These are phyloP conservation scores for Nakaseomyces delphensis DNA, from an alignment of 1,139 yeast genomes.

Conservation along the genomic window DNA sequence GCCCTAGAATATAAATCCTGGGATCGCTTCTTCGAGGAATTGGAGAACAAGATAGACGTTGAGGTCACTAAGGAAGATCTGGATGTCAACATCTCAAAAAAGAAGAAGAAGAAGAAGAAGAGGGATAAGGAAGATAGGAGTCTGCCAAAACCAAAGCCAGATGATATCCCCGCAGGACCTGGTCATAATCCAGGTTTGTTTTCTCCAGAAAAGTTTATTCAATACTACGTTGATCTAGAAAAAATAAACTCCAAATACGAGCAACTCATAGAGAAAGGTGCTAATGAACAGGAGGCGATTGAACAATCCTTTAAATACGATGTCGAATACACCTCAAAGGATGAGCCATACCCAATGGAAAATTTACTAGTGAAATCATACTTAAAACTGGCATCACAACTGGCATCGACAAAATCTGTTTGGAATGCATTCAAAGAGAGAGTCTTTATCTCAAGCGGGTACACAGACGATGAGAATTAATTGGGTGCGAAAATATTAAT, in stretches of 20 bases:
- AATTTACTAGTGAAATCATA: constrained; percentile 52
- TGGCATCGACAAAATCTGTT: constrained; percentile 35
- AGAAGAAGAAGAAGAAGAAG: constrained; percentile 22
- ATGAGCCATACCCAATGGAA: constrained; percentile 46
- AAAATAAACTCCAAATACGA: constrained; percentile 38
- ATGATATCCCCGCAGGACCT: constrained; percentile 52
- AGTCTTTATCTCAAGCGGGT: constrained; percentile 57
- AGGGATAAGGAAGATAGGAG: constrained; percentile 47
- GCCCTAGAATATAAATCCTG: constrained; percentile 36
- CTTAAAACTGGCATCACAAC: constrained; percentile 46
- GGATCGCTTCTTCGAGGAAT: constrained; percentile 45
- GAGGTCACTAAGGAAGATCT: constrained; percentile 13
- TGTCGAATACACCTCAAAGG: constrained; percentile 63
- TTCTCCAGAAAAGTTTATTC: constrained; percentile 64
- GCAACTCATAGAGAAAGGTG: constrained; percentile 15
- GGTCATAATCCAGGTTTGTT: constrained; percentile 63
- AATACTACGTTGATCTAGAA: constrained; percentile 59
- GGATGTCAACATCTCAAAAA: constrained; percentile 16
- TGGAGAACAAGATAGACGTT: constrained; percentile 33
- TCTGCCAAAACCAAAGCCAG: constrained; percentile 58
- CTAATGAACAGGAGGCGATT: constrained; percentile 19
- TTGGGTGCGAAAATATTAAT: no score
- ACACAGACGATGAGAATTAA: constrained; percentile 36
- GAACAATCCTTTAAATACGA: constrained; percentile 46
- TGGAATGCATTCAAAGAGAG: constrained; percentile 39